Percentiles rank a stretch among this genome's conserved stretches.
These are phyloP conservation scores for Aureobasidium uvarum DNA, from an alignment of 2,329 filamentous ascomycete genomes.

Conservation along the genomic window DNA sequence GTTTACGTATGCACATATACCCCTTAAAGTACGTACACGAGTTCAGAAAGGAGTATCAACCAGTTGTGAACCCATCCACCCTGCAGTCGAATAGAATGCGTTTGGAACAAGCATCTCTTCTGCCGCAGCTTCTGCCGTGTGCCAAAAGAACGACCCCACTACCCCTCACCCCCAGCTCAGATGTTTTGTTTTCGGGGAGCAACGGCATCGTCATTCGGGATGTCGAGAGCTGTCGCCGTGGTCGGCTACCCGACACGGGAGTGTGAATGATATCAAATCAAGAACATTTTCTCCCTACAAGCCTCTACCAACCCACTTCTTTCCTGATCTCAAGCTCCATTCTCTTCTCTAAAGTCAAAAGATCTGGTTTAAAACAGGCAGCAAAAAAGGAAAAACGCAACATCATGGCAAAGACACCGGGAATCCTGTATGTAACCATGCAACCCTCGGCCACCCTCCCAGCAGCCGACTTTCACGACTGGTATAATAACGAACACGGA, in stretches of 20 bases:
- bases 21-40: not conserved
- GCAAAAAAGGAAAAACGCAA: not conserved
- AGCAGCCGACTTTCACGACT: conserved; percentile 75
- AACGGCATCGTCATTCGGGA: conserved; percentile 25
- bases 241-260: conserved; percentile 18
- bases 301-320: not conserved
- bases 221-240: not conserved
- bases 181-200: conserved; percentile 3
- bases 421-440: conserved; percentile 84
- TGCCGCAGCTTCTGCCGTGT: conserved; percentile 16
- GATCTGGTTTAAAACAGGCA: not conserved
- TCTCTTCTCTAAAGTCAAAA: not conserved
- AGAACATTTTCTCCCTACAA: not conserved
- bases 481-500: conserved; percentile 94
- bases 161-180: conserved; percentile 15
- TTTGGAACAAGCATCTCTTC: conserved; percentile 1
- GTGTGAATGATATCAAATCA: not conserved
- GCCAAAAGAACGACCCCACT: conserved; percentile 4
- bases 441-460: conserved; percentile 67
- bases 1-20: too few species aligned
- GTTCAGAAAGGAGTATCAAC: not conserved
- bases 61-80: too few species aligned
- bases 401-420: conserved; percentile 44
- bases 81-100: not conserved
- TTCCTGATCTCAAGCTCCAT: not conserved